These are phyloP conservation scores for Bretziella fagacearum DNA, from an alignment of 2,329 filamentous ascomycete genomes.

Conservation along the genomic window DNA sequence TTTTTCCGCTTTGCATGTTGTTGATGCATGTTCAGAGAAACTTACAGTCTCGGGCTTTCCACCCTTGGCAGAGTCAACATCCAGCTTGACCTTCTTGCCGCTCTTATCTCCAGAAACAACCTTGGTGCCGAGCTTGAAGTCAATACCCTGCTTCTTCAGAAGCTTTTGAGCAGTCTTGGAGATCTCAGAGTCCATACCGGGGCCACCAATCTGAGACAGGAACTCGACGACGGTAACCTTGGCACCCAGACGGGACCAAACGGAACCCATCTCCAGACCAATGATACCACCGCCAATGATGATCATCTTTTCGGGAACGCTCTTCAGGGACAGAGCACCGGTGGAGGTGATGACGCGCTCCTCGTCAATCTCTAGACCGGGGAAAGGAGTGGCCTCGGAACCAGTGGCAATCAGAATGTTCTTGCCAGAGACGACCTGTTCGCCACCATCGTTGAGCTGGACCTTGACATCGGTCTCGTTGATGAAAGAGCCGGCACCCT, in stretches of 20 bases:
- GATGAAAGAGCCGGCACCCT: slow-evolving; percentile 74
- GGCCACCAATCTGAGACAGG: slow-evolving; percentile 86
- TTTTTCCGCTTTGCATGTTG: not conserved
- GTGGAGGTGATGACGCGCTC: slow-evolving; percentile 95
- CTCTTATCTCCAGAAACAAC: slow-evolving; percentile 69
- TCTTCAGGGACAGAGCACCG: slow-evolving; percentile 71
- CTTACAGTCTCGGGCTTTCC: slow-evolving; percentile 85
- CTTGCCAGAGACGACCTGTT: slow-evolving; percentile 74
- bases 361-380: slow-evolving; percentile 89
- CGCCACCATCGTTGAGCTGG: slow-evolving; percentile 75
- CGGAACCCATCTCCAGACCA: slow-evolving; percentile 93
- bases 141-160: slow-evolving; percentile 87
- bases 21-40: not conserved
- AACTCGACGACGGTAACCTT: slow-evolving; percentile 98
- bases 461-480: slow-evolving; percentile 87
- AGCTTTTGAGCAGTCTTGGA: slow-evolving; percentile 85
- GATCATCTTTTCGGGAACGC: slow-evolving; percentile 90
- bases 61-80: slow-evolving; percentile 84
- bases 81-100: slow-evolving; percentile 62
- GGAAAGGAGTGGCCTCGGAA: slow-evolving; percentile 89
- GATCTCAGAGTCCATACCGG: slow-evolving; percentile 91
- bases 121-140: slow-evolving; percentile 97
- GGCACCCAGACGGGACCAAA: slow-evolving; percentile 85
- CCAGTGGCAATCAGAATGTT: slow-evolving; percentile 98
- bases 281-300: slow-evolving; percentile 99